A percentile compares a stretch with the other conserved stretches of the same genome.
Evolutionary conservation across 2,329 filamentous ascomycete genomes (phyloP).

Genomic region (Colletotrichum liriopes): DNA sequence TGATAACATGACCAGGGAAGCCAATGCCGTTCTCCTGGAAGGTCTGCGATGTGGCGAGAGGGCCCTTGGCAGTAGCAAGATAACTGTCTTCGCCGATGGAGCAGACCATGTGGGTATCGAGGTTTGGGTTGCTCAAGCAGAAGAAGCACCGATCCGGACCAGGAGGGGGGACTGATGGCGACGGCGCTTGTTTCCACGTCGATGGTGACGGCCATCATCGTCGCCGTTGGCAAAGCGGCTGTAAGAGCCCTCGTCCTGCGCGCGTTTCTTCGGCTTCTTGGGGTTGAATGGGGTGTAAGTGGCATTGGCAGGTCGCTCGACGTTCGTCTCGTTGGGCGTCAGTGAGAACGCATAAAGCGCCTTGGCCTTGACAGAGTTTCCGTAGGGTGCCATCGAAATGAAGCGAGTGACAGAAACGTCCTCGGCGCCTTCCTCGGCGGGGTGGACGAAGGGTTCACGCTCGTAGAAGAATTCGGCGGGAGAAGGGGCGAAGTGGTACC

Average conservation of each 20-base stretch:
- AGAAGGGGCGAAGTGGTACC: slow-evolving; percentile 88
- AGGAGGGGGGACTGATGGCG: slow-evolving; percentile 66
- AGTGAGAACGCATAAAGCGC: slow-evolving; percentile 85
- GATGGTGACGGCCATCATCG: slow-evolving; percentile 56
- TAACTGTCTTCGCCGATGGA: slow-evolving; percentile 92
- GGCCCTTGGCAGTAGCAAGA: slow-evolving; percentile 92
- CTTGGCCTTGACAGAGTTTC: slow-evolving; percentile 84
- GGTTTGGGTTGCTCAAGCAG: slow-evolving; percentile 88
- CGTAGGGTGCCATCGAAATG: slow-evolving; percentile 87
- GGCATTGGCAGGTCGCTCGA: slow-evolving; percentile 76
- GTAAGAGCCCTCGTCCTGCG: slow-evolving; percentile 64
- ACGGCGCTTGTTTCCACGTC: slow-evolving; percentile 61
- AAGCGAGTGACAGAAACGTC: slow-evolving; percentile 83
- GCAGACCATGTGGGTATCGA: slow-evolving; percentile 89
- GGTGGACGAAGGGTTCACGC: slow-evolving; percentile 91
- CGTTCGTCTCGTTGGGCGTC: slow-evolving; percentile 73
- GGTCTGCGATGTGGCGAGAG: slow-evolving; percentile 80
- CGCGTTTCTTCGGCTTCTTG: slow-evolving; percentile 71
- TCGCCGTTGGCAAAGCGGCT: slow-evolving; percentile 68
- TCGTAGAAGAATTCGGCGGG: slow-evolving; percentile 82
- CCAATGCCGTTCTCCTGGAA: slow-evolving; percentile 76
- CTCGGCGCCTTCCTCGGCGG: slow-evolving; percentile 61
- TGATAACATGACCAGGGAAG: slow-evolving; percentile 90
- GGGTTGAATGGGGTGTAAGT: slow-evolving; percentile 82
- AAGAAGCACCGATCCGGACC: slow-evolving; percentile 92